phyloP scores from a whole-genome alignment of 176 grass and related monocot species.

The Coix lacrymajobi region DNA sequence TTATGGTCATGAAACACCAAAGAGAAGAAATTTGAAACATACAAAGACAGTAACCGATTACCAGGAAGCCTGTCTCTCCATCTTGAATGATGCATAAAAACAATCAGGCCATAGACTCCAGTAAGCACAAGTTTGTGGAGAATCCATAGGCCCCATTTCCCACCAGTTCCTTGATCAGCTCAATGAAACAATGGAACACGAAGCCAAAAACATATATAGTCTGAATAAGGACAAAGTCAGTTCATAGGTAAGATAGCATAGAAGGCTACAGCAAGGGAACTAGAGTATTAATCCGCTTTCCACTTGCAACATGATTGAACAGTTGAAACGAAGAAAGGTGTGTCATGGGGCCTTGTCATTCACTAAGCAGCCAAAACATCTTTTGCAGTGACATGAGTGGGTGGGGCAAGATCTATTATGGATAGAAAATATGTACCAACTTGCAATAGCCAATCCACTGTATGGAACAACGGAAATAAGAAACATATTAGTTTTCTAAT shows the following conservation, averaged over 20 bases:
- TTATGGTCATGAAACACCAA: slow-evolving; percentile 17
- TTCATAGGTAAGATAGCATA: not conserved
- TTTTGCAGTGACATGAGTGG: not conserved
- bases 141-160: slow-evolving; percentile 88
- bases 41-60: slow-evolving; percentile 24
- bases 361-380: not conserved
- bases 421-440: not conserved
- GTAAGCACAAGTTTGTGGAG: slow-evolving; percentile 88
- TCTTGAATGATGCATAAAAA: slow-evolving; percentile 94
- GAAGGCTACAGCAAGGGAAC: not conserved
- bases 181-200: slow-evolving; percentile 71
- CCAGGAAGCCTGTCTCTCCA: slow-evolving; percentile 97
- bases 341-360: not conserved
- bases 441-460: not conserved
- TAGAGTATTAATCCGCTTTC: not conserved
- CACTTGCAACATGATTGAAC: slow-evolving; percentile 4
- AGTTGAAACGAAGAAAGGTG: not conserved
- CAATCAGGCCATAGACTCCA: slow-evolving; percentile 73
- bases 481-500: not conserved
- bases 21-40: not conserved
- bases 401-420: not conserved
- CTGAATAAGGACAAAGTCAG: slow-evolving; percentile 43
- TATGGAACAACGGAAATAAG: not conserved
- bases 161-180: slow-evolving; percentile 68
- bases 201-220: slow-evolving; percentile 91